Base-by-base conservation (phyloP, 2,329 filamentous ascomycete genomes). In the Aspergillus chevalieri region DNA sequence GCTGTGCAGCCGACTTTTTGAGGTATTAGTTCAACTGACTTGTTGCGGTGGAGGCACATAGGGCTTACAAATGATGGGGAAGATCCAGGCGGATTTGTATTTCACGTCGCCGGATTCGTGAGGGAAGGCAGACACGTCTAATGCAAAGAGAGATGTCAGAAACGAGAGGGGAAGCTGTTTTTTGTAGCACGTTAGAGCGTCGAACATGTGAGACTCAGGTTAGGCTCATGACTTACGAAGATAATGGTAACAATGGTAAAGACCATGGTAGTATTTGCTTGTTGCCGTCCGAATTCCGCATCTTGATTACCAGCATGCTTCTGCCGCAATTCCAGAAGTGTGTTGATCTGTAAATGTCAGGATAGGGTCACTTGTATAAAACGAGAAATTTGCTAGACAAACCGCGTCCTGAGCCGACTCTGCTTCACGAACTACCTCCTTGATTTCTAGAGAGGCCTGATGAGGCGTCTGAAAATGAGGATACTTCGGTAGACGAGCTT, bases 161-260 rank as follows among this genome's bases (percentile, higher is more conserved):
- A 59, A 59, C 6, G 55, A 55, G 14, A 55, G 46, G n/a, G 57
- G 53, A 22, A 51, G 44, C 54, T 52, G 17, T 9, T 21, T 9
- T 19, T 14, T 14, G 17, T 15, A 21, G 4, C 19, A n/a, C 22
- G 41, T 24, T n/a, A 43, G 21, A 43, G 17, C 6, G 6, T 22
- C 21, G 19, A 10, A 33, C 14, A 33, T 14, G 14, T 14, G 6
- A 22, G 30, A 10, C 8, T 33, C 3, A 24, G 19, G 12, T 19
- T 14, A 5, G 21, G 21, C 21, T 39, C 15, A 17, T 26, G 26
- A 53, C 51, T 45, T 24, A 52, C 52, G 28, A 58, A 55, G 5
- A 57, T 44, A 34, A 58, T 55, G 8, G 54, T 57, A 14, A 57
- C 49, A 3, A 58, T 47, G 3, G 57, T 59, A 34, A 57, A 59